Base-by-base conservation (phyloP, 768 basidiomycete genomes). In the Termitomyces bulborhizus region DNA sequence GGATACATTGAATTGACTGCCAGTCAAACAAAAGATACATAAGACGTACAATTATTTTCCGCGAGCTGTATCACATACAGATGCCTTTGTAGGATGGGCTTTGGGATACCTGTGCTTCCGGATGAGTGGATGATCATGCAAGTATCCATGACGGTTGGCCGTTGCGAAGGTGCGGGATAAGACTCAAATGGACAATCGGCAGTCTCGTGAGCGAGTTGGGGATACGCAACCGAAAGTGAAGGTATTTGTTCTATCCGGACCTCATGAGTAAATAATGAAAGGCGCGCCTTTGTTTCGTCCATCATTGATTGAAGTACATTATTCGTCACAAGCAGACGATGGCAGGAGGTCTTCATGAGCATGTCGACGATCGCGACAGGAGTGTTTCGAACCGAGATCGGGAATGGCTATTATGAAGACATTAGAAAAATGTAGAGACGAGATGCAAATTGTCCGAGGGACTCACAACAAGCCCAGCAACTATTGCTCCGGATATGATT, bases 31-130 rank as follows among this genome's bases (percentile, higher is more conserved):
- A 7, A 26, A 29, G 13, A 24, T n/a, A 51, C 6, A 60, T 27
- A 18, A 21, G 8, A 26, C 48, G 21, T 53, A 73, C 72, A 43
- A n/a, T 49, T 55, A n/a, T 49, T 55, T 5, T 47, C 32, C 4
- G 60, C 63, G 62, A 63, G 68, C 8, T 68, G 63, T 1, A 61
- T 45, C 7, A 56, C 51, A 6, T 53, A 60, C 1, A 57, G 32
- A 48, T 68, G 51, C 1, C 61, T 68, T 37, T 66, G 62, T 0
- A 66, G 59, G 45, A 75, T 70, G 1, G 73, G 59, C 49, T 71
- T 73, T 0, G 73, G 72, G 31, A 68, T 64, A 0, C 73, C 71
- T 0, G 73, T 71, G 48, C 74, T 73, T 12, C 73, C 73, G 0
- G 75, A 74, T 0, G 75, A 76, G 51, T 75, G 71, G 1, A 74